These are phyloP conservation scores for Globisporangium alternatum DNA, from an alignment of 352 stramenopile genomes.

Conservation along the genomic window DNA sequence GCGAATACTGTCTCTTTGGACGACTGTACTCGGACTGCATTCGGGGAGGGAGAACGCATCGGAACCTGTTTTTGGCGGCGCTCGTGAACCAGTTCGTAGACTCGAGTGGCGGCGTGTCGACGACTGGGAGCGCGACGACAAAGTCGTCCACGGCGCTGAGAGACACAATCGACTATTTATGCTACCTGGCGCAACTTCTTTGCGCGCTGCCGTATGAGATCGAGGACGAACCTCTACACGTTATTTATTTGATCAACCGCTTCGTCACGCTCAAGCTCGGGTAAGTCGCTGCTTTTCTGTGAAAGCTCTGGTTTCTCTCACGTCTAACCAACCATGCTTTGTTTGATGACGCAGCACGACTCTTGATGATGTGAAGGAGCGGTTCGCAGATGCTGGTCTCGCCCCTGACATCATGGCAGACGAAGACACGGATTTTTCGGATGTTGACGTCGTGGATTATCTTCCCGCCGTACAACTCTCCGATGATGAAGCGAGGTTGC, in stretches of 20 bases:
- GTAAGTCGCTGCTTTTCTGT: slow-evolving; percentile 32
- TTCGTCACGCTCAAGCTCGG: slow-evolving; percentile 74
- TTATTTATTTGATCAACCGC: slow-evolving; percentile 88
- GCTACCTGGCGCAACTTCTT: slow-evolving; percentile 69
- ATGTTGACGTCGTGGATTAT: slow-evolving; percentile 37
- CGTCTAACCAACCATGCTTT: background rate
- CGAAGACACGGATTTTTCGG: slow-evolving; percentile 40
- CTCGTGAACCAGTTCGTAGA: slow-evolving; percentile 74
- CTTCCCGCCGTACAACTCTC: slow-evolving; percentile 19
- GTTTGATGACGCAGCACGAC: slow-evolving; percentile 31
- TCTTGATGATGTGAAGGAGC: slow-evolving; percentile 51
- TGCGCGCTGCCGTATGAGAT: slow-evolving; percentile 72
- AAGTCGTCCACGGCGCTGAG: background rate
- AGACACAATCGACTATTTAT: slow-evolving; percentile 62
- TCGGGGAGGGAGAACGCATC: slow-evolving; percentile 32
- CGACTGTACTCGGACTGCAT: slow-evolving; percentile 70
- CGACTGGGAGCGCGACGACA: slow-evolving; percentile 8
- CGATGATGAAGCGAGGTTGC: slow-evolving; percentile 4
- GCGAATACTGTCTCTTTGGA: slow-evolving; percentile 68
- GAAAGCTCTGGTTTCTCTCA: background rate
- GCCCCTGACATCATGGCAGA: slow-evolving; percentile 40
- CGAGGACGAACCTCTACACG: slow-evolving; percentile 79
- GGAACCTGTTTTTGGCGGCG: slow-evolving; percentile 61
- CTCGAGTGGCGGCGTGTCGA: slow-evolving; percentile 38
- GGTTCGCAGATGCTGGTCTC: slow-evolving; percentile 39